Evolutionary conservation across 805 yeast species (phyloP), one percentile per base, ranked within the genome.

Genomic region (Schizosaccharomyces cryophilus): DNA sequence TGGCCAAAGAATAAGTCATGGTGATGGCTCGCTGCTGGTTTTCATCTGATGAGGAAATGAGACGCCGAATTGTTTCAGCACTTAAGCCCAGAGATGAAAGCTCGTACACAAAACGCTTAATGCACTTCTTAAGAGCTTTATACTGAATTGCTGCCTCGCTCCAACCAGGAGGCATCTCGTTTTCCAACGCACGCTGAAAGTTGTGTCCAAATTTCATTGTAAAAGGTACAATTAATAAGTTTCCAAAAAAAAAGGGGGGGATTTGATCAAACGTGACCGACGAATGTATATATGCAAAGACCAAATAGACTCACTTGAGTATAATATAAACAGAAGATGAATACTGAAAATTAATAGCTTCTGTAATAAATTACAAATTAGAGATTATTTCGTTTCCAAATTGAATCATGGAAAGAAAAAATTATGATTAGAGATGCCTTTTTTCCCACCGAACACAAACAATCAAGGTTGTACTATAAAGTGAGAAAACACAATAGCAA

Each of bases 201-300:
- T 78, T 77, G 68, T 84, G 85, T 4, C 87, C 89, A 68, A 85
- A 84, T 75, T 84, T 85, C 90, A 85, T 85, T 15, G n/a, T 40
- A 42, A 42, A 45, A 9, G 51, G 24, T 19, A n/a, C 26, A 6
- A 19, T 11, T n/a, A 11, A 19, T 11, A 35, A 35, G 13, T 13
- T 15, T 11, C 13, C 21, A 45, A 42, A 17, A 19, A 42, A 42
- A 42, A 19, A 42, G 47, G 47, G 7, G 4, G 47, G 21, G 21
- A 7, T 19, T 19, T 40, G 9, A 17, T 17, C 7, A 42, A 42
- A 42, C n/a, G 7, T 4, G 31, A 30, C 6, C 4, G 4, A 30
- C 6, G 5, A 30, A 6, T 30, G 13, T 35, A 11, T 35, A 11
- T 35, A 35, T 7, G 40, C 40, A 35, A 35, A 35, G 40, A 35